Base-by-base conservation (phyloP, 2,329 filamentous ascomycete genomes). In the Exophiala alcalophila region DNA sequence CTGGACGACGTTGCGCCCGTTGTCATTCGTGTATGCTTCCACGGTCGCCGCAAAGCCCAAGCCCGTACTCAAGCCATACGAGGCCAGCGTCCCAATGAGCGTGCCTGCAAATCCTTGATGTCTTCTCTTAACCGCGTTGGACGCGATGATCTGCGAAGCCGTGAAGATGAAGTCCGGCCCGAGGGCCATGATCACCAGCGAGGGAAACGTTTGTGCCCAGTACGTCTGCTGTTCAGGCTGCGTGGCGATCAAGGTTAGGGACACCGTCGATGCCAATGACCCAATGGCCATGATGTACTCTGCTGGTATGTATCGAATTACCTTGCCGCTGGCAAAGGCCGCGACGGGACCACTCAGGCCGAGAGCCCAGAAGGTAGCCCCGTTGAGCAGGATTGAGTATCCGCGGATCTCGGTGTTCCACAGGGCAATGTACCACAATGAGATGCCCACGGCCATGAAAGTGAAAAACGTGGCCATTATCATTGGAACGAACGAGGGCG, bases 121-220 rank as follows among this genome's bases (percentile, higher is more conserved):
- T 27, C 24, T 0, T 2, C 65, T 61, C 2, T 55, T 61, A 20
- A 77, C 73, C 1, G 65, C 67, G 42, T 77, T 75, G 40, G 73
- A 76, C 0, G 73, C 71, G 40, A 77, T 74, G 4, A 78, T 71
- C 45, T 77, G 71, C 0, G 71, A 71, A 0, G 70, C 71, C 0
- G 71, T 69, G 39, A 69, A 75, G 4, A 74, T 64, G 2, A 77
- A 66, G 45, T 77, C 74, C 0, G 71, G 71, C 20, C 68, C 71
- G 52, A 65, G 65, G 0, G 58, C 47, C 16, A 61, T 57, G 6
- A 67, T 48, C 4, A 67, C 42, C 11, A 61, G 58, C 2, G 62
- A 63, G 1, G 60, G 69, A 35, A 76, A 76, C 1, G 58, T 33
- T 24, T 61, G 59, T 2, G 61, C 60, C 69, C 68, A 72, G 52